These are phyloP conservation scores for Moelleriella libera DNA, from an alignment of 2,329 filamentous ascomycete species.

Conservation along the genomic window DNA sequence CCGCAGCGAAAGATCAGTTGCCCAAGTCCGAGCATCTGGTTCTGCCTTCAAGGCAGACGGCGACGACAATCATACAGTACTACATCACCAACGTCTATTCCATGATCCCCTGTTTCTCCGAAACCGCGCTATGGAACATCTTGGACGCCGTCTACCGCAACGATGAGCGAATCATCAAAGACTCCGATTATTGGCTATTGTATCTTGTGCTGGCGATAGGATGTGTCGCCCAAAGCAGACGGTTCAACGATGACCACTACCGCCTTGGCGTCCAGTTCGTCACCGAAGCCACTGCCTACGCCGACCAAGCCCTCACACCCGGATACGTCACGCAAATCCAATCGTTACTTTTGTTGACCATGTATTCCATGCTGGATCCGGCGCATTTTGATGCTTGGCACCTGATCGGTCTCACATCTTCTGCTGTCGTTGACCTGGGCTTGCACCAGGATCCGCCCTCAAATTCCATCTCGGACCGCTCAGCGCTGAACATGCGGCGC, in stretches of 20 bases:
- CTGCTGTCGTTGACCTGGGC: conserved; percentile 78
- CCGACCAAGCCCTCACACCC: conserved; percentile 72
- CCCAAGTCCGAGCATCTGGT: conserved; percentile 44
- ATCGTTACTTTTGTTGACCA: conserved; percentile 69
- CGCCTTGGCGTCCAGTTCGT: conserved; percentile 40
- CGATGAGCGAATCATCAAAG: conserved; percentile 44
- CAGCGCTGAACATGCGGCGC: conserved; percentile 61
- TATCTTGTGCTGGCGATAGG: conserved; percentile 83
- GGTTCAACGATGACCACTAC: conserved; percentile 51
- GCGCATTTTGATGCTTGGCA: conserved; percentile 92
- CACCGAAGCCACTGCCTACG: conserved; percentile 55
- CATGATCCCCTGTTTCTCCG: conserved; percentile 70
- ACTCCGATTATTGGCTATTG: conserved; percentile 71
- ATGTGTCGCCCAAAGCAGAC: conserved; percentile 58
- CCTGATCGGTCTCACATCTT: conserved; percentile 76
- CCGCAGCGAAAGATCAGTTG: conserved; percentile 59
- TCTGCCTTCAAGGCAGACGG: conserved; percentile 59
- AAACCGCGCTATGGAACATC: conserved; percentile 62
- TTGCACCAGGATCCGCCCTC: conserved; percentile 81
- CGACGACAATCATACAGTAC: conserved; percentile 59
- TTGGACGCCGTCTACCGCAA: conserved; percentile 72
- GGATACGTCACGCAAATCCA: conserved; percentile 79
- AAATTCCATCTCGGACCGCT: conserved; percentile 51
- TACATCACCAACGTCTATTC: conserved; percentile 75
- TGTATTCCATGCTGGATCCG: conserved; percentile 84